Base-by-base conservation (phyloP, 495 filamentous ascomycete genomes). In the Pseudomonodictys pantanalensis region DNA sequence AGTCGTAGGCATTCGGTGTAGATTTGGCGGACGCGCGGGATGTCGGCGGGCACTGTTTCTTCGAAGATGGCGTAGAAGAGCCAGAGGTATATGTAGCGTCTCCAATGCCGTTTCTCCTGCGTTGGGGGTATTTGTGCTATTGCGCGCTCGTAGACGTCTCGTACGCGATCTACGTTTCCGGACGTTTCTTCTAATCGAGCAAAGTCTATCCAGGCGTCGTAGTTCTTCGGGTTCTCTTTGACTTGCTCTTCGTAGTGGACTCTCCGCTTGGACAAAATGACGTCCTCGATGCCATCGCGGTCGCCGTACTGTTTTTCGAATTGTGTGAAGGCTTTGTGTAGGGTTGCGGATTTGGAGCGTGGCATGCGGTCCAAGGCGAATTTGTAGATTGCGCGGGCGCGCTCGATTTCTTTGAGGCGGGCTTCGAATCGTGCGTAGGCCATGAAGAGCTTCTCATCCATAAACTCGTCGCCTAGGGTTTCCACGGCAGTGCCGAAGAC, bases 271-370 rank as follows among this genome's bases (percentile, higher is more conserved):
- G 90, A 89, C 3, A 97, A 67, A 30, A 98, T 88, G 10, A 97
- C 93, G 66, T 97, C 89, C 68, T 98, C 95, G 3, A 97, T 90
- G 12, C 95, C 93, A 68, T 96, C 89, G 28, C 82, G 83, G 70
- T 97, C 92, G 56, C 93, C 93, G 67, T 89, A 97, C 67, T 98
- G 93, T 77, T 98, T 98, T 72, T 97, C 95, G 63, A 98, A 98
- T 0, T 88, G 92, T 0, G 95, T 97, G 72, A 97, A 97, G 24
- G 90, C 82, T 69, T 92, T 90, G 73, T 98, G 92, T 15, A 98
- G 78, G 2, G 76, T 76, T 72, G 89, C 83, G 2, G 93, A 91
- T 72, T 91, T 91, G 12, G 88, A 91, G 23, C 95, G 83, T 1
- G 93, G 86, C 23, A 98, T 81, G 39, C 91, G 88, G 70, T 98